Conservation (phyloP, 129 eudicot species). For the Tagetes erecta region DNA sequence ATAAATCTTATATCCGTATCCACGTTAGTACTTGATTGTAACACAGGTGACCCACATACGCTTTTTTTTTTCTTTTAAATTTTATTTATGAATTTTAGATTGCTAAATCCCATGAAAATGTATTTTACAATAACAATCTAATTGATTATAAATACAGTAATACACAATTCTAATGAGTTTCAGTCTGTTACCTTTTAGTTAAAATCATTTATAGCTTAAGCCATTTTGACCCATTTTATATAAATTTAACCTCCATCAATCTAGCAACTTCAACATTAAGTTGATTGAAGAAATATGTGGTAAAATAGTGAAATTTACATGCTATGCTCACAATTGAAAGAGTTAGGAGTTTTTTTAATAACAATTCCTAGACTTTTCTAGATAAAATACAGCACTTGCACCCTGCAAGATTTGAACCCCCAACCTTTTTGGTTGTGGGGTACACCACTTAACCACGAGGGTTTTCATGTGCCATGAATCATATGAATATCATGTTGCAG, state of each 20-base stretch:
- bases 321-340: background rate
- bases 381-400: no score
- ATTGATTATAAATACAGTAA: background rate
- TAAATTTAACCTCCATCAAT: background rate
- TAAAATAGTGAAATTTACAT: background rate
- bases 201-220: background rate
- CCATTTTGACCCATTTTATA: background rate
- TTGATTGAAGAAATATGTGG: background rate
- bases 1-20: no score
- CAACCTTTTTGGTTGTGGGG: no score
- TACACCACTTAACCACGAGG: no score
- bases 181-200: background rate
- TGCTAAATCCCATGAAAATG: no score
- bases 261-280: background rate
- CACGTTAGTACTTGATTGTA: no score
- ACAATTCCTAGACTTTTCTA: no score
- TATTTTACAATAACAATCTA: no score
- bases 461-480: background rate
- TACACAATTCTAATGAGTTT: background rate
- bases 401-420: no score
- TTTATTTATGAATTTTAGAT: no score
- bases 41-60: no score
- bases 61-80: no score
- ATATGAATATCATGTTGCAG: constrained; percentile 20
- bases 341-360: background rate